Conservation (phyloP, 495 filamentous ascomycete species). For the Aspergillus kassunensis region DNA sequence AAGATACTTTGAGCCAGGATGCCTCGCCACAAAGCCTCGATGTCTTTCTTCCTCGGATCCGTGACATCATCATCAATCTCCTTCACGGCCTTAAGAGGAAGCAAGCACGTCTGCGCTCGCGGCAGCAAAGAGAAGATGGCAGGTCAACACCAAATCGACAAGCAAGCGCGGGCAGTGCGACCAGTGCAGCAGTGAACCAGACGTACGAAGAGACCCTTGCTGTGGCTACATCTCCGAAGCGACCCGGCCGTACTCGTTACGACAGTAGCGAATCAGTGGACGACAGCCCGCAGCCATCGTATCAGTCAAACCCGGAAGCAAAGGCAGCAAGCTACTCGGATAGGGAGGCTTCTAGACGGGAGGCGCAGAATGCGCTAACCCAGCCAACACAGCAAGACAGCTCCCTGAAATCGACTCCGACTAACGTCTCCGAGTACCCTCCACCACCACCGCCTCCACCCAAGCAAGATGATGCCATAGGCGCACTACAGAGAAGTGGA, state of each 20-base stretch:
- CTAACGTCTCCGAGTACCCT: slow-evolving; percentile 35
- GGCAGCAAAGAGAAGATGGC: slow-evolving; percentile 63
- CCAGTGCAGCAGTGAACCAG: slow-evolving; percentile 60
- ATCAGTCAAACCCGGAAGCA: slow-evolving; percentile 41
- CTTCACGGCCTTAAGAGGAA: slow-evolving; percentile 95
- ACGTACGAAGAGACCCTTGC: slow-evolving; percentile 59
- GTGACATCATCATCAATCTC: slow-evolving; percentile 97
- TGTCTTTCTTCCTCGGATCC: slow-evolving; percentile 83
- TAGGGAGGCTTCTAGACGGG: slow-evolving; percentile 43
- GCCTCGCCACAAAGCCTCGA: slow-evolving; percentile 90
- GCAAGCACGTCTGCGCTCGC: slow-evolving; percentile 83
- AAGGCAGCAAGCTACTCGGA: slow-evolving; percentile 29
- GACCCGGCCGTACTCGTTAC: slow-evolving; percentile 41
- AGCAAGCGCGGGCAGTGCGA: slow-evolving; percentile 62
- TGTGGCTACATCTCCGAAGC: slow-evolving; percentile 32
- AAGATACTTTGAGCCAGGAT: slow-evolving; percentile 95
- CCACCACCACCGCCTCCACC: slow-evolving; percentile 74
- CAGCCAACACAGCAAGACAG: slow-evolving; percentile 58
- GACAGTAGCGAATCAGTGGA: slow-evolving; percentile 48
- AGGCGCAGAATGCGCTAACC: slow-evolving; percentile 46
- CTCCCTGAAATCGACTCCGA: slow-evolving; percentile 35
- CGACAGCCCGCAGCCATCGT: slow-evolving; percentile 37
- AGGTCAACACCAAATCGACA: slow-evolving; percentile 52
- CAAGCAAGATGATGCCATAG: slow-evolving; percentile 84
- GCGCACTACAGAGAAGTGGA: slow-evolving; percentile 83